phyloP scores from a whole-genome alignment of 2,329 filamentous ascomycete species.

The Monosporascus sp. region DNA sequence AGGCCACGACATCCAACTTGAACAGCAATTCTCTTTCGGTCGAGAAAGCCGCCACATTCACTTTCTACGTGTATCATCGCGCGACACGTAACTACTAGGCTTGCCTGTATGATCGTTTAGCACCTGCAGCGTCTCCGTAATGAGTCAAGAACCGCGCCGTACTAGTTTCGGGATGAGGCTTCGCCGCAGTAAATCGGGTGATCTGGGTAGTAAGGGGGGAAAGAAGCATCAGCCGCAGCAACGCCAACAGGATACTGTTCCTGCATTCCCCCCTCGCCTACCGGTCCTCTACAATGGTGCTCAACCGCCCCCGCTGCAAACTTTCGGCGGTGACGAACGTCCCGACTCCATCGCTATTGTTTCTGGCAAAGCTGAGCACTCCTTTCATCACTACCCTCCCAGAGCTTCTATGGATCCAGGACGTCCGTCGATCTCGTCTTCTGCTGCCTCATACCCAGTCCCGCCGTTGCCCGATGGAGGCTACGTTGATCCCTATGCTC shows the following conservation, averaged over 20 bases:
- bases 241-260: constrained; percentile 49
- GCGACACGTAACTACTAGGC: neutral
- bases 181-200: constrained; percentile 50
- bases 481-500: constrained; percentile 70
- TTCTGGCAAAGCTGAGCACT: constrained; percentile 26
- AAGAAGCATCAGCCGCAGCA: constrained; percentile 48
- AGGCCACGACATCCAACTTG: neutral
- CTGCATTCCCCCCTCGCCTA: constrained; percentile 55
- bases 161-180: constrained; percentile 48
- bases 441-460: constrained; percentile 49
- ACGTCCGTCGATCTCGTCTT: constrained; percentile 34
- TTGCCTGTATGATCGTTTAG: neutral
- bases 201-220: constrained; percentile 39
- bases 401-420: constrained; percentile 51
- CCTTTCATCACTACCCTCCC: constrained; percentile 29
- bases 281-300: constrained; percentile 40
- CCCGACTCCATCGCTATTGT: constrained; percentile 29
- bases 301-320: constrained; percentile 24
- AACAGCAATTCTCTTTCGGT: too few species aligned
- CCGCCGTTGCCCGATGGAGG: constrained; percentile 58
- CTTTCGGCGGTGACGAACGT: constrained; percentile 29
- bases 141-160: constrained; percentile 34
- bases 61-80: neutral
- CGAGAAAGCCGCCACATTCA: neutral
- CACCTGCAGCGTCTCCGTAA: constrained; percentile 11